These are phyloP conservation scores for Lactarius quietus DNA, from an alignment of 768 basidiomycete genomes.

Conservation along the genomic window DNA sequence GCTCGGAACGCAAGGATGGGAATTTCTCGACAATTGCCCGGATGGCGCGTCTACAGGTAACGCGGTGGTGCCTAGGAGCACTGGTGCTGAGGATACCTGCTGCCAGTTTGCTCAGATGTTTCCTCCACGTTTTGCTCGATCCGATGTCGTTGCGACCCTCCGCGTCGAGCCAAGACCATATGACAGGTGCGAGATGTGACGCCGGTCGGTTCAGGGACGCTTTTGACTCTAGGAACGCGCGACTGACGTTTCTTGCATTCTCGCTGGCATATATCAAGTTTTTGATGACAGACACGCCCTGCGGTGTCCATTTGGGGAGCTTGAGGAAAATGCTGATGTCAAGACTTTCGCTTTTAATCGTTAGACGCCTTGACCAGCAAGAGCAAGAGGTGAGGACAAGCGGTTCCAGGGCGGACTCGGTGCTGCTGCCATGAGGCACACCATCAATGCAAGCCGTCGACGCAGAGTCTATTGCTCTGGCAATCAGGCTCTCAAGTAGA, in stretches of 20 bases:
- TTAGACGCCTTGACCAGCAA: conserved; percentile 19
- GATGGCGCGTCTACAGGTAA: conserved; percentile 14
- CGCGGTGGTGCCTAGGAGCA: conserved; percentile 6
- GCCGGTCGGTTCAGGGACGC: conserved; percentile 14
- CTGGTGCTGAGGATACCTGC: conserved; percentile 17
- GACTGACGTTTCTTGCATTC: conserved; percentile 9
- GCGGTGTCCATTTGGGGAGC: conserved; percentile 41
- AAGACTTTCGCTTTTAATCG: conserved; percentile 24
- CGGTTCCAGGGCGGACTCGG: conserved; percentile 9
- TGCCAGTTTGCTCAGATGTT: conserved; percentile 27
- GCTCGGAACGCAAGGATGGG: conserved; percentile 6
- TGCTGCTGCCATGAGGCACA: neutral
- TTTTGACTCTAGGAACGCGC: conserved; percentile 27
- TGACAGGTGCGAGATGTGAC: conserved; percentile 25
- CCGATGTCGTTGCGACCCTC: neutral
- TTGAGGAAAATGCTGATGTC: conserved; percentile 38
- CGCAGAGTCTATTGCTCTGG: conserved; percentile 8
- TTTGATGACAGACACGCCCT: conserved; percentile 43
- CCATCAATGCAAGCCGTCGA: conserved; percentile 19
- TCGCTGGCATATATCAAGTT: conserved; percentile 43
- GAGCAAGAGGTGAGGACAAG: conserved; percentile 8
- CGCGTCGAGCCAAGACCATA: conserved; percentile 27
- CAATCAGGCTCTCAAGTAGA: conserved; percentile 18
- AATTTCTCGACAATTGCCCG: conserved; percentile 7
- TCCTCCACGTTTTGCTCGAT: conserved; percentile 6